Base-by-base conservation (phyloP, 768 basidiomycete genomes). In the Hortiboletus flavorubellus region DNA sequence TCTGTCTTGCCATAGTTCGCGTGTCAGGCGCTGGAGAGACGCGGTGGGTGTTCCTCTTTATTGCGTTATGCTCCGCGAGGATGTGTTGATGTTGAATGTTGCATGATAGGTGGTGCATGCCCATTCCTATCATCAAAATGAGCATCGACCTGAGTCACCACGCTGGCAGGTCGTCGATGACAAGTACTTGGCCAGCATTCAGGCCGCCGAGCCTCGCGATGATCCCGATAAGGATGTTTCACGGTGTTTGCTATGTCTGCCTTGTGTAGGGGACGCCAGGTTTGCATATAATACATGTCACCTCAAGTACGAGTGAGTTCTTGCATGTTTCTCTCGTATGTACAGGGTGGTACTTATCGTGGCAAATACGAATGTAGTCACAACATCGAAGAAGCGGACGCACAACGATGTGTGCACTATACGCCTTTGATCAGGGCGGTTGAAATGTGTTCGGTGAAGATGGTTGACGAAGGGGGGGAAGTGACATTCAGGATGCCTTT, bases 41-140 rank as follows among this genome's bases (percentile, higher is more conserved):
- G 58, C 49, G 42, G 59, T 60, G 5, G 16, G 41, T 39, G 4
- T 39, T 15, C 16, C n/a, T 9, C 8, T 47, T 29, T 48, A 5
- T 6, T n/a, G 46, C 8, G 5, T 16, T 5, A 9, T 12, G 4
- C 26, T 15, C 11, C n/a, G 14, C 4, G 8, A 46, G 21, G 21
- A 11, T 29, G 7, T 3, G n/a, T 31, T 14, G 18, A 40, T 38
- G 16, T 8, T 38, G 37, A 38, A 34, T 30, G 31, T 15, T 30
- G 51, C 5, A 54, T 3, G 3, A 35, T 5, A 60, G 59, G 11
- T 60, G 14, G 38, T 16, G 44, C 58, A 60, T 23, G 49, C 49
- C 9, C 29, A 8, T 9, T 16, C 9, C 33, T 26, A 34, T 8
- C 47, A 49, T 31, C 14, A n/a, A 15, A 14, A 9, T 8, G 21